Evolutionary conservation across 164 flowering plant genomes (phyloP).

Genomic region (Magnolia kwangsiensis): DNA sequence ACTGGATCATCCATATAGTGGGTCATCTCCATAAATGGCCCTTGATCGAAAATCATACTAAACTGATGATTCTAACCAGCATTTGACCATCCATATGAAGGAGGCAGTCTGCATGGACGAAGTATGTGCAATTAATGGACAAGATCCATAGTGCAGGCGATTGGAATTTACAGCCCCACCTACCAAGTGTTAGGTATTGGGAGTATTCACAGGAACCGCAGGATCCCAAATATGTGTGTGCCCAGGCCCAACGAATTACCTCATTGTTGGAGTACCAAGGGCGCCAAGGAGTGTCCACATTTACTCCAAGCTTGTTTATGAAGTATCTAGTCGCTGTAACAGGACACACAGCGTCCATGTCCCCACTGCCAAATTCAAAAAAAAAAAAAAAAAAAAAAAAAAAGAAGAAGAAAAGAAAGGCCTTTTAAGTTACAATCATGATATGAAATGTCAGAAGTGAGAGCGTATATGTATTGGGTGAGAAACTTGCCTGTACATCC

Average conservation of each 20-base stretch:
- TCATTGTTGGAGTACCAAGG: conserved; percentile 32
- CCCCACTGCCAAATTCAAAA: conserved; percentile 26
- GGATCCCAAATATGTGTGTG: neutral
- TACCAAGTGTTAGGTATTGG: neutral
- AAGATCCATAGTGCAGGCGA: too few species aligned
- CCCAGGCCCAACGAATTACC: conserved; percentile 12
- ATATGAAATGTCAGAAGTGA: neutral
- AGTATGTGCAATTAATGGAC: too few species aligned
- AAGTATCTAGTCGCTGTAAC: conserved; percentile 30
- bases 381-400: neutral
- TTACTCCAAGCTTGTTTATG: conserved; percentile 19
- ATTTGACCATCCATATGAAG: too few species aligned
- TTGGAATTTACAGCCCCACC: neutral
- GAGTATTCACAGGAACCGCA: neutral
- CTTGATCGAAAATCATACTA: too few species aligned
- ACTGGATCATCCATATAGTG: too few species aligned
- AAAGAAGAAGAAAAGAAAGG: neutral
- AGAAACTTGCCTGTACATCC: conserved; percentile 38
- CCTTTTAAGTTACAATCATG: neutral
- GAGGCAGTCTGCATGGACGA: too few species aligned
- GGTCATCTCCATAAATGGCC: too few species aligned
- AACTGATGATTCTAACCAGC: too few species aligned
- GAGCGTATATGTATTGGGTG: neutral
- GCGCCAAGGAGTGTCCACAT: conserved; percentile 23
- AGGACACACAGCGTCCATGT: conserved; percentile 26